Conservation (phyloP, 2,329 filamentous ascomycete genomes). For the Cladosporium sphaerospermum region DNA sequence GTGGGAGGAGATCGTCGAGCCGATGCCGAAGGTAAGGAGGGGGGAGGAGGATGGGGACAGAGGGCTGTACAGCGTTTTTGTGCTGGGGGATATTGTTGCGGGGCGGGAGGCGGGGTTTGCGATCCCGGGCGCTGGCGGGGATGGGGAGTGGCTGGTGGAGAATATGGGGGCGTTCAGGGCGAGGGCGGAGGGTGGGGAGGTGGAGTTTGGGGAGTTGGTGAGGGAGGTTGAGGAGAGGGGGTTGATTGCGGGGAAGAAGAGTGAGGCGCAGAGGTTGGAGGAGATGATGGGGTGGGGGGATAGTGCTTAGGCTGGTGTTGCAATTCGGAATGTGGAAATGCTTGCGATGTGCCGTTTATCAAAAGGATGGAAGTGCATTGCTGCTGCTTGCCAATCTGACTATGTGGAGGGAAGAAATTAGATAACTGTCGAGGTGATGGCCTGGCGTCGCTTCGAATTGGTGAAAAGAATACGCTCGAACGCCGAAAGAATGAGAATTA, state of each 20-base stretch:
- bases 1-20: slow-evolving; percentile 27
- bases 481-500: neutral
- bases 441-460: neutral
- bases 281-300: slow-evolving; percentile 27
- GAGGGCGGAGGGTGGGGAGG: slow-evolving; percentile 30
- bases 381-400: neutral
- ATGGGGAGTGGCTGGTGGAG: slow-evolving; percentile 29
- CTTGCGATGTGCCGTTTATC: neutral
- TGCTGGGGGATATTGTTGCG: slow-evolving; percentile 27
- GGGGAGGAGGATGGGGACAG: slow-evolving; percentile 18
- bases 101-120: slow-evolving; percentile 30
- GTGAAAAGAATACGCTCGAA: slow-evolving; percentile 4
- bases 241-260: slow-evolving; percentile 19
- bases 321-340: neutral
- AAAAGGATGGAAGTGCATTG: too few relatives aligned
- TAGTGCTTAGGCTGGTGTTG: slow-evolving; percentile 8
- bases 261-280: slow-evolving; percentile 19
- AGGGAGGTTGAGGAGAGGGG: slow-evolving; percentile 28
- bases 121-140: slow-evolving; percentile 26
- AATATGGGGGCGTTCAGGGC: slow-evolving; percentile 29
- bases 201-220: slow-evolving; percentile 29
- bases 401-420: neutral
- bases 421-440: neutral
- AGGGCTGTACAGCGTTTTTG: slow-evolving; percentile 19
- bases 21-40: slow-evolving; percentile 17